These are phyloP conservation scores for Cyberlindnera suaveolens DNA, from an alignment of 805 yeast species.

Conservation along the genomic window DNA sequence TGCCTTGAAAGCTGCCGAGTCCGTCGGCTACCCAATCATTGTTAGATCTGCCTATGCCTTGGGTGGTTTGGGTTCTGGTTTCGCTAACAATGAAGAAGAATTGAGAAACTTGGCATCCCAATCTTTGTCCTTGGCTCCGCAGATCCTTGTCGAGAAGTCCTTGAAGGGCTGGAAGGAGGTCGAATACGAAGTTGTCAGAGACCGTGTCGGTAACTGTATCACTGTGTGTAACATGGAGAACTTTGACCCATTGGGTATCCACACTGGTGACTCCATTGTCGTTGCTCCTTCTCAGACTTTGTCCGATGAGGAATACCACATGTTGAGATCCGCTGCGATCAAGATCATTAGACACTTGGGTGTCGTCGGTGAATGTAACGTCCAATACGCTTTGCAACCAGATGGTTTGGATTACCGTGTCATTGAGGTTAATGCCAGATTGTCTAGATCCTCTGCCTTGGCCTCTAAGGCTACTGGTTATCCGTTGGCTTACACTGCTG, in stretches of 20 bases:
- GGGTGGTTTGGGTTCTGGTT: slow-evolving; percentile 98
- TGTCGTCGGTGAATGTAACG: slow-evolving; percentile 98
- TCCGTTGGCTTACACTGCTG: slow-evolving; percentile 98
- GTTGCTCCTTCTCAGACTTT: slow-evolving; percentile 98
- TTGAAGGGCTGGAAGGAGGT: slow-evolving; percentile 99
- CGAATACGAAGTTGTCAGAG: slow-evolving; percentile 97
- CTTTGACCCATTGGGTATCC: slow-evolving; percentile 96
- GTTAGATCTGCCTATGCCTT: slow-evolving; percentile 96
- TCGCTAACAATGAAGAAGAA: slow-evolving; percentile 80
- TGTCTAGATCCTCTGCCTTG: slow-evolving; percentile 94
- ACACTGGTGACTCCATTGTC: slow-evolving; percentile 98
- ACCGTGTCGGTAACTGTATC: slow-evolving; percentile 92
- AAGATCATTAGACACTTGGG: slow-evolving; percentile 96
- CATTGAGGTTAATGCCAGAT: slow-evolving; percentile 95
- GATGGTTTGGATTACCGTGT: slow-evolving; percentile 94
- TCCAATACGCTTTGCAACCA: slow-evolving; percentile 94
- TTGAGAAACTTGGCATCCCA: slow-evolving; percentile 83
- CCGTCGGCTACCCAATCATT: slow-evolving; percentile 91
- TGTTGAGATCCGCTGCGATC: slow-evolving; percentile 96
- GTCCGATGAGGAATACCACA: slow-evolving; percentile 95
- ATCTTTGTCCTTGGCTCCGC: slow-evolving; percentile 86
- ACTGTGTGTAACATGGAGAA: slow-evolving; percentile 99
- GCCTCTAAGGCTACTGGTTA: slow-evolving; percentile 99
- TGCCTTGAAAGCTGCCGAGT: slow-evolving; percentile 83
- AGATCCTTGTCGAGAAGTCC: slow-evolving; percentile 92